Evolutionary conservation across 306 rosid species (phyloP).

Genomic region (Quercus berberidifolia): DNA sequence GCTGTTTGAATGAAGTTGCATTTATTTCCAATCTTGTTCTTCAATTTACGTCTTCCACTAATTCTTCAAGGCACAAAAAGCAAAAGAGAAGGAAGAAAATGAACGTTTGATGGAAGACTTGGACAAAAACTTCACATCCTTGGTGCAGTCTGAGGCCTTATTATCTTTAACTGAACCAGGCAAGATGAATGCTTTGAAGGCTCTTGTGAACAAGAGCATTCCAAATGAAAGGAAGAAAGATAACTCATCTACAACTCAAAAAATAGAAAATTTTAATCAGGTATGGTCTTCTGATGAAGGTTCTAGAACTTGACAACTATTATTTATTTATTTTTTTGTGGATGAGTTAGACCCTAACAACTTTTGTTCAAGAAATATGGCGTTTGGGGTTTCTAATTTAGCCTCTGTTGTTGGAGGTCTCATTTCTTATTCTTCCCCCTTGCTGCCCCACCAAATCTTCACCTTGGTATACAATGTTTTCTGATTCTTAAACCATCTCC

Average conservation of each 20-base stretch:
- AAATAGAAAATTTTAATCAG: slow-evolving; percentile 33
- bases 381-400: not conserved
- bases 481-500: not conserved
- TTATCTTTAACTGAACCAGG: slow-evolving; percentile 56
- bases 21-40: slow-evolving; percentile 2
- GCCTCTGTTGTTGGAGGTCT: too few relatives aligned
- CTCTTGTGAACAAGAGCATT: slow-evolving; percentile 51
- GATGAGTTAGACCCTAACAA: too few relatives aligned
- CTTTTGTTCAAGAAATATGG: not conserved
- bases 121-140: slow-evolving; percentile 59
- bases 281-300: slow-evolving; percentile 29
- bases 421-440: too few relatives aligned
- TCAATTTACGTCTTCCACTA: slow-evolving; percentile 10
- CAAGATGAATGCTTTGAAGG: slow-evolving; percentile 68
- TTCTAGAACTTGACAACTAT: not conserved
- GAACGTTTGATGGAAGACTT: slow-evolving; percentile 69
- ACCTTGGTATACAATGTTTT: not conserved
- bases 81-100: slow-evolving; percentile 82
- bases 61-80: slow-evolving; percentile 74
- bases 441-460: not conserved
- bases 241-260: slow-evolving; percentile 29
- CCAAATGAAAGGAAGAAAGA: slow-evolving; percentile 43
- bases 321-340: not conserved
- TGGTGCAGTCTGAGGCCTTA: slow-evolving; percentile 54
- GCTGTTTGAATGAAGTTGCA: not conserved